These are phyloP conservation scores for Clavispora santaluciae DNA, from an alignment of 805 yeast genomes.

Conservation along the genomic window DNA sequence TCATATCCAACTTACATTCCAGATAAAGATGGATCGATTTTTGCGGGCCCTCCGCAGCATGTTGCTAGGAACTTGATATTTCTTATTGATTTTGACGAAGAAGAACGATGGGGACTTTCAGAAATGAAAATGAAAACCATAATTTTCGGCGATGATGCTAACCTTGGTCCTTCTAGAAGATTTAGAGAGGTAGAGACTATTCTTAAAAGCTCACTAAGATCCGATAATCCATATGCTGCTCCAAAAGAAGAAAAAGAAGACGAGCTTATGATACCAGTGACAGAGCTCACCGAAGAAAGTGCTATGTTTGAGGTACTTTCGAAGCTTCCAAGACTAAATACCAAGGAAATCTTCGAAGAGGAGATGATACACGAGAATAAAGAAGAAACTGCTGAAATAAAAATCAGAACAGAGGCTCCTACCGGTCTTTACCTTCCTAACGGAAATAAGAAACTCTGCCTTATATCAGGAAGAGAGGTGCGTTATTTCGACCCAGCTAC, in stretches of 20 bases:
- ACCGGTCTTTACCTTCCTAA: constrained; percentile 67
- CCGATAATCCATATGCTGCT: constrained; percentile 36
- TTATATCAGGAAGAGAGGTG: constrained; percentile 74
- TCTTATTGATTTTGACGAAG: constrained; percentile 45
- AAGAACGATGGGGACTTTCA: constrained; percentile 20
- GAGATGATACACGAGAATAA: constrained; percentile 33
- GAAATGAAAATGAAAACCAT: constrained; percentile 23
- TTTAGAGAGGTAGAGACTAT: constrained; percentile 53
- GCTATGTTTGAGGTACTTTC: constrained; percentile 39
- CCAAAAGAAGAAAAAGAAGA: constrained; percentile 29
- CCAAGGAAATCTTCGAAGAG: constrained; percentile 41
- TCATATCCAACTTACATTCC: constrained; percentile 6
- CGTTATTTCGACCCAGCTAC: constrained; percentile 82
- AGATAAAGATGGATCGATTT: constrained; percentile 21
- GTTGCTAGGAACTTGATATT: constrained; percentile 53
- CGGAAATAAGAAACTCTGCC: constrained; percentile 63
- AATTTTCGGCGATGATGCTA: constrained; percentile 62
- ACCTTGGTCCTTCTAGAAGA: constrained; percentile 47
- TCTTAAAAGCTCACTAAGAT: constrained; percentile 23
- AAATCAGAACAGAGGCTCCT: constrained; percentile 65
- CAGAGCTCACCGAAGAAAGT: constrained; percentile 32
- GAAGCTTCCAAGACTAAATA: constrained; percentile 61
- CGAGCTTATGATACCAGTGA: constrained; percentile 29
- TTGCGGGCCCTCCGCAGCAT: constrained; percentile 67
- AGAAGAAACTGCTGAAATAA: constrained; percentile 39